Evolutionary conservation across 2,329 filamentous ascomycete species (phyloP), one percentile per base, ranked within the genome.

Genomic region (Sporothrix luriei): DNA sequence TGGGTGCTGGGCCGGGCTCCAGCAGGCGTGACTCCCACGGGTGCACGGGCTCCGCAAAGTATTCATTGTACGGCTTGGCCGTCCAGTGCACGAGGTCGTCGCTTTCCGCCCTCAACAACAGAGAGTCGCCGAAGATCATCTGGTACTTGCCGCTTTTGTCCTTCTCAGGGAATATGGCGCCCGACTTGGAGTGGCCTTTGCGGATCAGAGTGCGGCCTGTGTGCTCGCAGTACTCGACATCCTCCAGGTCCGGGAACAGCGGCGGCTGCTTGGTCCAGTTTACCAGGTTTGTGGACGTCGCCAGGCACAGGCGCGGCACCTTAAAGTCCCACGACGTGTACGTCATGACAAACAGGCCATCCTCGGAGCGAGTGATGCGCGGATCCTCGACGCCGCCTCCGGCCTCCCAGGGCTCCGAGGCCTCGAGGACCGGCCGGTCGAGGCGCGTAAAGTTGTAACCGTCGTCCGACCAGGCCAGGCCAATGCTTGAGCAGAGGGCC

Each of bases 281-380:
- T 3, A 80, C 71, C 13, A 80, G 74, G 69, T 80, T 76, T 4
- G 75, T 76, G 7, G 77, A 79, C 1, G 78, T 80, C 43, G 78
- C 78, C 5, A 80, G 69, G 52, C 78, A 79, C 14, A 80, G 75
- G 46, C 75, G 76, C 14, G 78, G 74, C 2, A 73, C 74, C 4
- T 72, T 74, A n/a, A 72, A 64, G 57, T 79, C 77, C 61, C 74
- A 80, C 2, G 70, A 77, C 4, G 78, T 79, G 69, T 80, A 80
- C 1, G 78, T 79, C 70, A 80, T 69, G 73, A 79, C 79, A 70
- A 80, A 79, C 0, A 77, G 77, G 1, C 78, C 78, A 40, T 80
- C 78, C 40, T 78, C 73, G 26, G 77, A 75, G 16, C 78, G 75
- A 9, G 38, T 55, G 33, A 80, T 74, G 19, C 78, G 74, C 11